Evolutionary conservation across 2,329 filamentous ascomycete species (phyloP), one percentile per base, ranked within the genome.

Genomic region (Fusarium cyanostomum): DNA sequence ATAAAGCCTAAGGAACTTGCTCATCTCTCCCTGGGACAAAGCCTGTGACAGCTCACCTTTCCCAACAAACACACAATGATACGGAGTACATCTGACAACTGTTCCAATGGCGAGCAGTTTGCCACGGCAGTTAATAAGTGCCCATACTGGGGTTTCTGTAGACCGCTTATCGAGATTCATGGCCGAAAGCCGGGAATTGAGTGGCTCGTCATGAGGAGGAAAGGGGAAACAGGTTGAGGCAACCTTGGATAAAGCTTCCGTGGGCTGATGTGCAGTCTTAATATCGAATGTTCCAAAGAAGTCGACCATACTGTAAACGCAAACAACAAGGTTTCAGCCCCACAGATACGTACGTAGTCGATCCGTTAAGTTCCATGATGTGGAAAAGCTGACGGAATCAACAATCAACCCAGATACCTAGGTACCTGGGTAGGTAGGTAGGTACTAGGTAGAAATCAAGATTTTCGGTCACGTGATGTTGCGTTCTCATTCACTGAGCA

Each of bases 391-490:
- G 44, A 45, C 38, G 38, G 7, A 21, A 4, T 21, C 21, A 21
- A n/a, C n/a, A n/a, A n/a, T n/a, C n/a, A n/a, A n/a, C n/a, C n/a
- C n/a, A n/a, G n/a, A n/a, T n/a, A n/a, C n/a, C n/a, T n/a, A n/a
- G n/a, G n/a, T n/a, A n/a, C n/a, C n/a, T n/a, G n/a, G n/a, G n/a
- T n/a, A n/a, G n/a, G n/a, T n/a, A n/a, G n/a, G n/a, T n/a, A n/a
- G n/a, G n/a, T n/a, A n/a, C n/a, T n/a, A n/a, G n/a, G n/a, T n/a
- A n/a, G n/a, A n/a, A n/a, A n/a, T n/a, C n/a, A n/a, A n/a, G n/a
- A n/a, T n/a, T n/a, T n/a, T n/a, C n/a, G 3, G 12, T 62, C 68
- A 71, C 69, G 67, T 71, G 68, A 68, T 6, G 8, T 41, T 39
- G 52, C 31, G 59, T 53, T 30, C 27, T 11, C 27, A 52, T 33